A percentile compares a stretch with the other conserved stretches of the same genome.
These are phyloP conservation scores for Paramarasmius palmivorus DNA, from an alignment of 1,284 basidiomycete species.

Conservation along the genomic window DNA sequence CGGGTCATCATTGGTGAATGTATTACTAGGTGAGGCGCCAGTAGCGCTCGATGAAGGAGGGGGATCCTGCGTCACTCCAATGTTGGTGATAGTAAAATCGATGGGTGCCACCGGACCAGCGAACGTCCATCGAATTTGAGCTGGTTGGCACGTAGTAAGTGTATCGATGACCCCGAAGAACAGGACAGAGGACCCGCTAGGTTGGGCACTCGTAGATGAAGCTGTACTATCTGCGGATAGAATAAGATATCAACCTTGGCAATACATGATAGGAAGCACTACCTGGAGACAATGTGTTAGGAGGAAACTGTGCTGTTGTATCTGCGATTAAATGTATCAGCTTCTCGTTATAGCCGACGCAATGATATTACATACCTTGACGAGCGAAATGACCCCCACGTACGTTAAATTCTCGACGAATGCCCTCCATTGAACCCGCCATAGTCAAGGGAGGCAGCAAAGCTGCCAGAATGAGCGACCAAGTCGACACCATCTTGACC, in stretches of 20 bases:
- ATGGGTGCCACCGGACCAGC: constrained; percentile 26
- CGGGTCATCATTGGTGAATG: not conserved
- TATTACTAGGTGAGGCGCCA: not conserved
- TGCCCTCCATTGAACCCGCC: not conserved
- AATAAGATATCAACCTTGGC: not conserved
- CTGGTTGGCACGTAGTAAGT: constrained; percentile 14
- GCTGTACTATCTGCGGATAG: not conserved
- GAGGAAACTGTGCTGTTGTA: not conserved
- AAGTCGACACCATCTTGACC: not conserved
- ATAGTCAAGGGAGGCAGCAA: not conserved
- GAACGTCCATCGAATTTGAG: constrained; percentile 41
- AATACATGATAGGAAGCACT: no score
- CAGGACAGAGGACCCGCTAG: not conserved
- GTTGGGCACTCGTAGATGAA: not conserved
- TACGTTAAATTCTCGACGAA: not conserved
- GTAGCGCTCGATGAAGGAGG: not conserved
- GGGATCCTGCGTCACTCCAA: constrained; percentile 21
- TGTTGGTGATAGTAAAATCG: constrained; percentile 34
- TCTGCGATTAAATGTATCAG: not conserved
- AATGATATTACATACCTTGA: not conserved
- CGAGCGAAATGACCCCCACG: not conserved
- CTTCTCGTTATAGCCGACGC: not conserved
- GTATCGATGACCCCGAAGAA: not conserved
- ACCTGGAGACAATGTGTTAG: not conserved
- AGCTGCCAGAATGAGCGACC: not conserved